A percentile compares a stretch with the other conserved stretches of the same genome.
Conservation (phyloP, 2,329 filamentous ascomycete genomes). For the Botrytis cinerea region DNA sequence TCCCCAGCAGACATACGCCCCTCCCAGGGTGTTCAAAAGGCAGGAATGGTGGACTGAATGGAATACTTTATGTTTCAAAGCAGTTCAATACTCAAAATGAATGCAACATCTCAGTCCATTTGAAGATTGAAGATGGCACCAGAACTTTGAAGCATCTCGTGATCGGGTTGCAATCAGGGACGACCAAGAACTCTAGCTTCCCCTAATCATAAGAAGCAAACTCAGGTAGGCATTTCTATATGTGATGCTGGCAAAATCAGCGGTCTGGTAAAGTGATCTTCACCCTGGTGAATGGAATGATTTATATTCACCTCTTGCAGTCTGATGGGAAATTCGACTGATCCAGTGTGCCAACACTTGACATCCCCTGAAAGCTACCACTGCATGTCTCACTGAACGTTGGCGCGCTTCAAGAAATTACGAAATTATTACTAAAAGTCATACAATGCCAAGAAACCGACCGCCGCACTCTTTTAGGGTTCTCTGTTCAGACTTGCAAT, state of each 20-base stretch:
- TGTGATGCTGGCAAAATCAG: neutral
- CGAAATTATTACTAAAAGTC: neutral
- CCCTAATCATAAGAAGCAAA: neutral
- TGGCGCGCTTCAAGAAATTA: neutral
- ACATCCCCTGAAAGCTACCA: neutral
- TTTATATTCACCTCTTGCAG: neutral
- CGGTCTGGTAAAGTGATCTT: neutral
- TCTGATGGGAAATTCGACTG: neutral
- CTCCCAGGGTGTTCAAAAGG: neutral
- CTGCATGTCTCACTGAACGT: neutral
- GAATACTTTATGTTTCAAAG: neutral
- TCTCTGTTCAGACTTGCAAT: neutral
- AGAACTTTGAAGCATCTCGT: rapidly evolving
- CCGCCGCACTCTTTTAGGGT: too few relatives aligned
- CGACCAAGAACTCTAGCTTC: neutral
- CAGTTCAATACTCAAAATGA: neutral
- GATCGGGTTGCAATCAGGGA: neutral
- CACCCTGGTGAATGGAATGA: too few relatives aligned
- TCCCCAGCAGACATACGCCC: neutral
- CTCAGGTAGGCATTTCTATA: too few relatives aligned
- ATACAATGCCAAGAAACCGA: too few relatives aligned
- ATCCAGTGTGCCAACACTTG: neutral
- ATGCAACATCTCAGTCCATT: neutral
- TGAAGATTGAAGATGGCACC: neutral
- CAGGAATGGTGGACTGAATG: neutral